Percentiles rank a stretch among this genome's conserved stretches.
phyloP scores from a whole-genome alignment of 108 stramenopile genomes.

The Skeletonema marinoi region DNA sequence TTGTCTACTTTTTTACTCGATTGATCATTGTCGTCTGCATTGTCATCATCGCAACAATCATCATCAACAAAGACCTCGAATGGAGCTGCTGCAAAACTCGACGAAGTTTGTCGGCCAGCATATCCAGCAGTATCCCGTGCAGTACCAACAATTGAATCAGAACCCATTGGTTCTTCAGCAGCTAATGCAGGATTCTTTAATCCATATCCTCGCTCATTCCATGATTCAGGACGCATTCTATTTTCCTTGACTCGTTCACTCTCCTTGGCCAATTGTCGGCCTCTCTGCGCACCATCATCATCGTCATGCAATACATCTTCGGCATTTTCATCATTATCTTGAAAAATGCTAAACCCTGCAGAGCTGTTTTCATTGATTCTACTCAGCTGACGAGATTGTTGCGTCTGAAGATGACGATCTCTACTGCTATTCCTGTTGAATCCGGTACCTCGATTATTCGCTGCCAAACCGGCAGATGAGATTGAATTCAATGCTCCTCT shows the following conservation, averaged over 20 bases:
- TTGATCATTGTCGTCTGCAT: constrained; percentile 19
- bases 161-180: background rate
- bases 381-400: background rate
- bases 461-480: constrained; percentile 45
- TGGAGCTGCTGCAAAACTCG: constrained; percentile 24
- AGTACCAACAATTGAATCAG: constrained; percentile 24
- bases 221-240: constrained; percentile 59
- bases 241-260: constrained; percentile 79
- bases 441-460: constrained; percentile 50
- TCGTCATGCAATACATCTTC: constrained; percentile 30
- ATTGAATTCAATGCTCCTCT: constrained; percentile 61
- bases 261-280: constrained; percentile 47
- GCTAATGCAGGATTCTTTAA: constrained; percentile 23
- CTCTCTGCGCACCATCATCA: constrained; percentile 19
- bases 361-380: constrained; percentile 7
- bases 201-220: constrained; percentile 83
- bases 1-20: constrained; percentile 53
- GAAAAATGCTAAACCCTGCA: constrained; percentile 64
- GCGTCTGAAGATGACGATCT: background rate
- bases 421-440: constrained; percentile 11
- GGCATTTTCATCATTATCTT: constrained; percentile 49
- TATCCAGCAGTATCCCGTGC: background rate
- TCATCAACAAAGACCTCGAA: constrained; percentile 88
- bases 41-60: constrained; percentile 44
- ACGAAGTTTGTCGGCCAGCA: constrained; percentile 13